Conservation (phyloP, 129 eudicot species). For the Daucus carota region DH1_v3.0 NC_030385.2:24561001-24561500, state of each 20-base stretch:
- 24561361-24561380: constrained; percentile 87
- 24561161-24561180: background rate
- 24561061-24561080: too few species aligned
- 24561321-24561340: constrained; percentile 62
- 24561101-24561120: too few species aligned
- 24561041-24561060: background rate
- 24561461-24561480: background rate
- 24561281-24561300: constrained; percentile 65
- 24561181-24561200: constrained; percentile 69
- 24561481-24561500: background rate
- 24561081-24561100: too few species aligned
- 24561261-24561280: too few species aligned
- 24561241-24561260: constrained; percentile 77
- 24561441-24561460: background rate
- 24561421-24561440: background rate
- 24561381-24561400: constrained; percentile 51
- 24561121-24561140: background rate
- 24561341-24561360: constrained; percentile 97
- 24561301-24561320: constrained; percentile 83
- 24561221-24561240: constrained; percentile 69
- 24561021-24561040: background rate
- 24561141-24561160: background rate
- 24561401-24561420: constrained; percentile 4
- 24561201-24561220: constrained; percentile 77
- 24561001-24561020: background rate